Evolutionary conservation across 1,284 basidiomycete genomes (phyloP).

Genomic region (Ustilago loliicola): DNA sequence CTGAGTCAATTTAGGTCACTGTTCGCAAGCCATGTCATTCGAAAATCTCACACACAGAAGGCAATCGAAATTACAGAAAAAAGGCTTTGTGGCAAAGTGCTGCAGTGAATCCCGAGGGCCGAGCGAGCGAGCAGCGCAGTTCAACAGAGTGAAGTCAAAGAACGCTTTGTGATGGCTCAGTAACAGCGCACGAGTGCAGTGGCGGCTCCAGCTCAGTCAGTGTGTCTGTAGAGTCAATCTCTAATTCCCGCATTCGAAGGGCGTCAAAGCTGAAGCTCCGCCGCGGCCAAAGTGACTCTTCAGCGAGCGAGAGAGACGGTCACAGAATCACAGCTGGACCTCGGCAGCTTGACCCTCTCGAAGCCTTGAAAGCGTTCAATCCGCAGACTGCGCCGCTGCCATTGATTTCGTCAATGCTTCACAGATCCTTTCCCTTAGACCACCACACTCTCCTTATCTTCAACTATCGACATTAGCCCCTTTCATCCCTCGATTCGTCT

Average conservation of each 20-base stretch:
- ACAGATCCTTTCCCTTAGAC: background rate
- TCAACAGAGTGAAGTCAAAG: background rate
- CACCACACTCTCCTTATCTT: constrained; percentile 4
- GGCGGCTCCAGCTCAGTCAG: background rate
- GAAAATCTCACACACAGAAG: constrained; percentile 31
- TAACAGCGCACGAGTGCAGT: background rate
- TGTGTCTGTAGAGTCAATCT: background rate
- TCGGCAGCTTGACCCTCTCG: background rate
- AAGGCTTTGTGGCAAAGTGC: constrained; percentile 24
- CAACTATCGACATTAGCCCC: background rate
- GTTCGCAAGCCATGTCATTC: background rate
- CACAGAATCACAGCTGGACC: constrained; percentile 6
- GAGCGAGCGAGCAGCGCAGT: constrained; percentile 8
- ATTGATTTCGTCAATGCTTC: background rate
- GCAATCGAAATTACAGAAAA: constrained; percentile 16
- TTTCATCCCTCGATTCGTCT: background rate
- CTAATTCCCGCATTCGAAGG: constrained; percentile 1
- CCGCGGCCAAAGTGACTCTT: background rate
- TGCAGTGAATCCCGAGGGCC: constrained; percentile 13
- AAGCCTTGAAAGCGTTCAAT: background rate
- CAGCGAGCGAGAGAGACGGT: background rate
- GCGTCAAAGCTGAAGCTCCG: background rate
- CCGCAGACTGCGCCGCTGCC: background rate
- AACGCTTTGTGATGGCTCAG: constrained; percentile 17
- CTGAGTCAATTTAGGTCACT: background rate